Base-by-base conservation (phyloP, 1,139 yeast species). In the Geotrichum fermentans region DNA sequence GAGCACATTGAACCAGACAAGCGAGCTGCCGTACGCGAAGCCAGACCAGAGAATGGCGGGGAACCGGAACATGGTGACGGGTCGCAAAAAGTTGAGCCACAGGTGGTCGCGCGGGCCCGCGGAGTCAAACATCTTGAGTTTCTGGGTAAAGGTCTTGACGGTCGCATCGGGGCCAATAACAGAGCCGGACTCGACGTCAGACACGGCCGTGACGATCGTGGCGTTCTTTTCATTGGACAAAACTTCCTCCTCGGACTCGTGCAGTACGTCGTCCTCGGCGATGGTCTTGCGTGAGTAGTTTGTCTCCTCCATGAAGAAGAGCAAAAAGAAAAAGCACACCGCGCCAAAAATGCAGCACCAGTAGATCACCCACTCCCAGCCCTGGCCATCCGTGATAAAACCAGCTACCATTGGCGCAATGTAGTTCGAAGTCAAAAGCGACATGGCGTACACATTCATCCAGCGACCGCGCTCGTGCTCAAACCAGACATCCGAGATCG, bases 291-390 rank as follows among this genome's bases (percentile, higher is more conserved):
- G 73, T 56, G 83, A 84, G 58, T 82, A 85, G 45, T 75, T 78
- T 1, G 95, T 82, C 61, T 86, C 94, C 61, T 83, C 92, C 60
- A 83, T 79, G 34, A 75, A 70, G 54, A 82, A 73, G 13, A 82
- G 52, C 43, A 81, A 67, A 16, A 82, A 74, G 1, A 79, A 52
- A 42, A 85, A 67, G 33, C 82, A 69, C 7, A 66, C 78, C 28
- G 80, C 88, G 21, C 81, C 74, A 40, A 83, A 75, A 50, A 85
- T 81, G 34, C 82, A 88, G 35, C 85, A 86, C 73, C 79, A 70
- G 82, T 87, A 83, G 33, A 90, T 89, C 22, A 84, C 89, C 92
- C 94, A 85, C 57, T 87, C 73, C 66, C 84, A 85, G 5, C 78
- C 73, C 51, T 75, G 73, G 48, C 73, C 65, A 43, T 76, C 71